A percentile compares a stretch with the other conserved stretches of the same genome.
Evolutionary conservation across 225 moss, liverwort and hornwort species (phyloP).

Genomic region (Antitrichia curtipendula): DNA sequence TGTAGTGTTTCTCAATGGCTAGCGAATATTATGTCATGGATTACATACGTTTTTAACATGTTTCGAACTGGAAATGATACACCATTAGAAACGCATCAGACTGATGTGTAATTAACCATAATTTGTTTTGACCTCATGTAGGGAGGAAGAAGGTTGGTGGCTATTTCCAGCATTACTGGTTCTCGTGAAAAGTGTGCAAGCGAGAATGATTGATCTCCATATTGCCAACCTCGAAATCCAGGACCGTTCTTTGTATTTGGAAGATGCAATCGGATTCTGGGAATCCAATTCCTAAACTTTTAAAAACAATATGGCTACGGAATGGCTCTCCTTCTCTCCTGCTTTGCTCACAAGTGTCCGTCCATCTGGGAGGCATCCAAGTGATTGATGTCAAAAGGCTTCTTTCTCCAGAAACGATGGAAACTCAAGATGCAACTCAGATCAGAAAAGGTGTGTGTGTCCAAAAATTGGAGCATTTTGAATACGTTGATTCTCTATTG

Average conservation of each 20-base stretch:
- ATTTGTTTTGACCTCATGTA: not conserved
- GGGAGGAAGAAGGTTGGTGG: conserved; percentile 97
- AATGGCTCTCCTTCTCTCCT: not conserved
- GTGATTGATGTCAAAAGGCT: not conserved
- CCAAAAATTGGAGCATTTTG: not conserved
- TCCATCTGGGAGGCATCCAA: not conserved
- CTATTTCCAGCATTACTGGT: conserved; percentile 72
- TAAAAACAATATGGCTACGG: not conserved
- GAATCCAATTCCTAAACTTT: not conserved
- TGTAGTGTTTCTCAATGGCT: not conserved
- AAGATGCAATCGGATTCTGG: conserved; percentile 82
- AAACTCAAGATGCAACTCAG: not conserved
- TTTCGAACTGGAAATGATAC: not conserved
- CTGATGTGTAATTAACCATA: not conserved
- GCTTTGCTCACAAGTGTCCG: not conserved
- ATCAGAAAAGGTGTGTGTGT: not conserved
- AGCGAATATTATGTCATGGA: not conserved
- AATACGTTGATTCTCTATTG: not conserved
- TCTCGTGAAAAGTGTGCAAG: conserved; percentile 74
- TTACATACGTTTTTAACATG: not conserved
- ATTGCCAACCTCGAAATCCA: conserved; percentile 96
- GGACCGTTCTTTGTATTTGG: conserved; percentile 78
- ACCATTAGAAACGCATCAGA: not conserved
- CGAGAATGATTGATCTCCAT: conserved; percentile 84
- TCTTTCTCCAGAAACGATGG: not conserved